Conservation (phyloP, 1,139 yeast species). For the Insectozyma bohioensis region DNA sequence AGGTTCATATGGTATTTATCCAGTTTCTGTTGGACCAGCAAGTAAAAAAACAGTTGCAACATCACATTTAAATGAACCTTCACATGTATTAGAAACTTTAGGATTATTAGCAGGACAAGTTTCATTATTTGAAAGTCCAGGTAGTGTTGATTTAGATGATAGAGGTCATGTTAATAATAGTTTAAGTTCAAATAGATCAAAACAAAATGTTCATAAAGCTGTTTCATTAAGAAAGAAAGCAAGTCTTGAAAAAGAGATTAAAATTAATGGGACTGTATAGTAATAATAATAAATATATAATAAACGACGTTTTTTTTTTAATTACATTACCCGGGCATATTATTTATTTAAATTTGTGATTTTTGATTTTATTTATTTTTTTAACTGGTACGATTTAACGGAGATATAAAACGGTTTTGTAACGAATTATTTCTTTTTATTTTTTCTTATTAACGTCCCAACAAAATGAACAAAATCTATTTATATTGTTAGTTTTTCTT, state of each 20-base stretch:
- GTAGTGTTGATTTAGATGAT: constrained; percentile 71
- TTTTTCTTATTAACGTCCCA: too few relatives aligned
- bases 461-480: too few relatives aligned
- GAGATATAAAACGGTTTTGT: too few relatives aligned
- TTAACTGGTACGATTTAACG: too few relatives aligned
- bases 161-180: constrained; percentile 63
- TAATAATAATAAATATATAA: too few relatives aligned
- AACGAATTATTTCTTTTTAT: too few relatives aligned
- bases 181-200: constrained; percentile 44
- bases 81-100: constrained; percentile 80
- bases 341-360: background rate
- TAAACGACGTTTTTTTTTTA: too few relatives aligned
- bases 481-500: too few relatives aligned
- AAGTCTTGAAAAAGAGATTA: too few relatives aligned
- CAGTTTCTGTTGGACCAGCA: constrained; percentile 95
- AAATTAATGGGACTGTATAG: too few relatives aligned
- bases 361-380: too few relatives aligned
- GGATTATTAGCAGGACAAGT: constrained; percentile 78
- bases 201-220: constrained; percentile 35
- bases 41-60: constrained; percentile 86
- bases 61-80: constrained; percentile 84
- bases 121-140: constrained; percentile 73
- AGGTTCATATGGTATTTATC: constrained; percentile 67
- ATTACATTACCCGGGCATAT: too few relatives aligned
- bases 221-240: constrained; percentile 13